A percentile compares a stretch with the other conserved stretches of the same genome.
phyloP scores from a whole-genome alignment of 768 basidiomycete species.

The Punctularia strigosozonata region DNA sequence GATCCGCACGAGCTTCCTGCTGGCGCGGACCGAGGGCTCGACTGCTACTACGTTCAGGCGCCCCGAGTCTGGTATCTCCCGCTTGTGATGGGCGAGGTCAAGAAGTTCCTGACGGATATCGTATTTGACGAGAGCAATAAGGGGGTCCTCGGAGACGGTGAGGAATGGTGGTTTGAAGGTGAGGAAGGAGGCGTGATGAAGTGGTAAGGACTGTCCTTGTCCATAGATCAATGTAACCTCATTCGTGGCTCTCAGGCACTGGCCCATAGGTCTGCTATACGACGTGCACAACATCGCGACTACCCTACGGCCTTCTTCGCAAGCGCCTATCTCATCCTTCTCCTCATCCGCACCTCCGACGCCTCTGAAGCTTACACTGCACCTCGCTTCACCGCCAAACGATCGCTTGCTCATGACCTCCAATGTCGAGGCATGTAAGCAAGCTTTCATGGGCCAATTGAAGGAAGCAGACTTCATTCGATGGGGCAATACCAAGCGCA shows the following conservation, averaged over 20 bases:
- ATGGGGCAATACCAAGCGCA: conserved; percentile 92
- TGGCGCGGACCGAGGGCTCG: conserved; percentile 79
- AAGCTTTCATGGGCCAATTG: conserved; percentile 88
- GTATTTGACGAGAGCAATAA: conserved; percentile 82
- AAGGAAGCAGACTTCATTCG: conserved; percentile 97
- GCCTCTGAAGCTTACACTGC: conserved; percentile 73
- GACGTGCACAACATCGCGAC: conserved; percentile 67
- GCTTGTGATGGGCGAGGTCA: conserved; percentile 79
- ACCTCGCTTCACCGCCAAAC: conserved; percentile 77
- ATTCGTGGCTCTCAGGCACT: conserved; percentile 57
- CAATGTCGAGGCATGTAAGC: conserved; percentile 78
- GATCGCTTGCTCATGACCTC: conserved; percentile 80
- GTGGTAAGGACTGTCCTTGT: conserved; percentile 46
- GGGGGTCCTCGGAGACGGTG: conserved; percentile 65
- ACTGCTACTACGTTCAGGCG: conserved; percentile 85
- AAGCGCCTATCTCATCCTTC: no score
- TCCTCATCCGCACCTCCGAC: conserved; percentile 31
- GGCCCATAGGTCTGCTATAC: conserved; percentile 92
- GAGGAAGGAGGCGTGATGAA: conserved; percentile 73
- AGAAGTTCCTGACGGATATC: conserved; percentile 81
- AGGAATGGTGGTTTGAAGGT: conserved; percentile 97
- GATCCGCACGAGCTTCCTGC: conserved; percentile 85
- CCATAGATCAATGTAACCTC: not conserved
- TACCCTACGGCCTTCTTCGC: conserved; percentile 32
- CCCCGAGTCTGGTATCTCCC: conserved; percentile 92